Percentiles rank a stretch among this genome's conserved stretches.
Evolutionary conservation across 2,329 filamentous ascomycete genomes (phyloP).

Genomic region (Zymoseptoria crescenta): DNA sequence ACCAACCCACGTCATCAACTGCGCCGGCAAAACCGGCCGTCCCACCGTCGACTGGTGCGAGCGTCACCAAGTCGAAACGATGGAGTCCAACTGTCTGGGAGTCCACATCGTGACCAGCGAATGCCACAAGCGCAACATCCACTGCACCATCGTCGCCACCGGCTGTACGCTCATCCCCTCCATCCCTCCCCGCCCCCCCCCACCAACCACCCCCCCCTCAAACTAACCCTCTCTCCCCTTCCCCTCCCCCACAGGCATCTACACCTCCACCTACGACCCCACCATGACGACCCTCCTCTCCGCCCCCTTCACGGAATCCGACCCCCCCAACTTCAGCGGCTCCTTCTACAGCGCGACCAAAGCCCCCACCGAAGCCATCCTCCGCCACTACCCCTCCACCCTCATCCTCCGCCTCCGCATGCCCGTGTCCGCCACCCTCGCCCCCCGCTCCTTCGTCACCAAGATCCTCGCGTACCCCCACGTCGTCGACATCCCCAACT

Average conservation of each 20-base stretch:
- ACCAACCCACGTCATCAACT: conserved; percentile 60
- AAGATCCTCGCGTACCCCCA: conserved; percentile 59
- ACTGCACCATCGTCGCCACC: conserved; percentile 59
- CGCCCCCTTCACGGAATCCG: conserved; percentile 53
- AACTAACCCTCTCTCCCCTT: neutral
- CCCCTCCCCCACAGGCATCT: conserved; percentile 19
- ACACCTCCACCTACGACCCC: conserved; percentile 16
- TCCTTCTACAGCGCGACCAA: conserved; percentile 64
- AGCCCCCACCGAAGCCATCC: conserved; percentile 55
- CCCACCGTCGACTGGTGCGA: conserved; percentile 68
- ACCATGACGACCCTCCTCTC: conserved; percentile 53
- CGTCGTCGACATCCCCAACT: conserved; percentile 62
- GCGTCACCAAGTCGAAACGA: conserved; percentile 59
- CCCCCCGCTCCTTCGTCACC: conserved; percentile 60
- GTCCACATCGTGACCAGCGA: conserved; percentile 56
- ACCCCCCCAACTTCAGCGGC: conserved; percentile 56
- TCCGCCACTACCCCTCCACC: conserved; percentile 56
- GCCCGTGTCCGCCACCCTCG: conserved; percentile 61
- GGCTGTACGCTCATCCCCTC: conserved; percentile 45
- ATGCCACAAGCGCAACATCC: conserved; percentile 52
- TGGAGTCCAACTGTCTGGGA: conserved; percentile 60
- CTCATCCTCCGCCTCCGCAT: conserved; percentile 60
- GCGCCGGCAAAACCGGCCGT: conserved; percentile 57
- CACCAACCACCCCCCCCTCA: neutral
- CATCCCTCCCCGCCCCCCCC: neutral